Conservation (phyloP, 192 early-diverging fungal species). For the Haplosporangium gracile region DNA sequence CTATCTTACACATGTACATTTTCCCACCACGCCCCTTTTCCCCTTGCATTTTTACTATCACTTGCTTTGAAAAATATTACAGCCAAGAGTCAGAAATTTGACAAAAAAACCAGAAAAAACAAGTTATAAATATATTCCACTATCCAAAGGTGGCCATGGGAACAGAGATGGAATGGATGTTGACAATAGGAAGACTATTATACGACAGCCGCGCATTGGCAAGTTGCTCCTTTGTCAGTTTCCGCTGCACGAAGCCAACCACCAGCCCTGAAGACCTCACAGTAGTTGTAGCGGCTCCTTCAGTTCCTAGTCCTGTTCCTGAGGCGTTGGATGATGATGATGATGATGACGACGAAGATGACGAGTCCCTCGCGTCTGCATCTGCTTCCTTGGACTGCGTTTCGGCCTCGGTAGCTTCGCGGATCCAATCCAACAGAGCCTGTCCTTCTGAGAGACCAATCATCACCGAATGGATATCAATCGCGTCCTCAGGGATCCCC, state of each 20-base stretch:
- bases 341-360: not conserved
- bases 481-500: constrained; percentile 30
- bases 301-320: not conserved
- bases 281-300: not conserved
- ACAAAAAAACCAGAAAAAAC: not conserved
- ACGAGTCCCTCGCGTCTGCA: not conserved
- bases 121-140: not conserved
- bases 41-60: too few species aligned
- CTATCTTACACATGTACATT: too few species aligned
- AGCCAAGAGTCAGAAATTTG: not conserved
- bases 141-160: constrained; percentile 20
- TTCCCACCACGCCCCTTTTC: too few species aligned
- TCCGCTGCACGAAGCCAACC: constrained; percentile 34
- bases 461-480: constrained; percentile 53
- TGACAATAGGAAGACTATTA: constrained; percentile 44
- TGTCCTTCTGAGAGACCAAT: constrained; percentile 24
- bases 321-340: not conserved
- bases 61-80: too few species aligned
- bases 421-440: constrained; percentile 31
- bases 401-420: constrained; percentile 6
- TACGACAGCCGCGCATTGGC: constrained; percentile 38
- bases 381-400: not conserved
- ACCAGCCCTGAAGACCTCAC: not conserved
- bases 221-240: constrained; percentile 28
- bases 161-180: constrained; percentile 22